Conservation (phyloP, 2,329 filamentous ascomycete genomes). For the Mycosphaerelloides madeirae region DNA sequence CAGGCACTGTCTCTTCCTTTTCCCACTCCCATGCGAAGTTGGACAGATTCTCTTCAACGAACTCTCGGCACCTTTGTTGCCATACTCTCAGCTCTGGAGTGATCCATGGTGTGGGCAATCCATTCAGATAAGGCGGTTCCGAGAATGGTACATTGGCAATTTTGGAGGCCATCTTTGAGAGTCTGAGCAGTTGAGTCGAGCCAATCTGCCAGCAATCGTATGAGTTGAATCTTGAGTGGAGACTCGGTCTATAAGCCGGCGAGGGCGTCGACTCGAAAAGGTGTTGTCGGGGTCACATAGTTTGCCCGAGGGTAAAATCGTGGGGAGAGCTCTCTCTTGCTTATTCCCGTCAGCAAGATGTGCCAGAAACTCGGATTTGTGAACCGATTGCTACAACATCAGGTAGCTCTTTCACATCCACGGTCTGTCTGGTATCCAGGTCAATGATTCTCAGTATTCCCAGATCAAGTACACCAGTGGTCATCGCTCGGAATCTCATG, state of each 20-base stretch:
- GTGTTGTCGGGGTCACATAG: no score
- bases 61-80: constrained; percentile 64
- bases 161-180: no score
- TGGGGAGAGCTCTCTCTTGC: no score
- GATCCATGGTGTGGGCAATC: constrained; percentile 68
- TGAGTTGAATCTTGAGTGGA: no score
- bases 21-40: constrained; percentile 67
- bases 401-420: constrained; percentile 71
- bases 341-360: no score
- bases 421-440: constrained; percentile 67
- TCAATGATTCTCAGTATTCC: constrained; percentile 72
- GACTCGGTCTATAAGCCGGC: no score
- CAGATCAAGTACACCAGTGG: constrained; percentile 61
- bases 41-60: constrained; percentile 59
- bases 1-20: constrained; percentile 57
- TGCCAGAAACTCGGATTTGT: no score
- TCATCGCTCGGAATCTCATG: constrained; percentile 65
- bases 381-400: constrained; percentile 52
- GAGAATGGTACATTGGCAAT: constrained; percentile 61
- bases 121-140: constrained; percentile 66
- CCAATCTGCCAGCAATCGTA: no score
- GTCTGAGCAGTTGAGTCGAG: no score
- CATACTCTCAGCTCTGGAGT: constrained; percentile 60
- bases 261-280: no score
- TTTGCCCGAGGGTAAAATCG: no score